phyloP scores from a whole-genome alignment of 352 stramenopile genomes.

The Pythium myriotylum region DNA sequence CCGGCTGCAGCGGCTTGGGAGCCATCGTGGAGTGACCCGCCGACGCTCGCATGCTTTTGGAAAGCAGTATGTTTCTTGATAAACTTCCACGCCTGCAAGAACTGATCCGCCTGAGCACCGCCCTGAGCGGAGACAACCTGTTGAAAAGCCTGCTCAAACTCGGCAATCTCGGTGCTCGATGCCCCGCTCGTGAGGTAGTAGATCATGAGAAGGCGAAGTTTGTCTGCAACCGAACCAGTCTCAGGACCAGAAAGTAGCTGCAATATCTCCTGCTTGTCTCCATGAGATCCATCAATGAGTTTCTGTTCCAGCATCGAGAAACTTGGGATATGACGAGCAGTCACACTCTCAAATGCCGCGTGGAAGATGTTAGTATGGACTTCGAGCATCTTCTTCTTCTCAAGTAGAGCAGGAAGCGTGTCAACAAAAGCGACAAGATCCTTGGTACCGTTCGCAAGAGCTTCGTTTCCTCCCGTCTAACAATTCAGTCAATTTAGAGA shows the following conservation, averaged over 20 bases:
- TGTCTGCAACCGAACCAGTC: conserved; percentile 74
- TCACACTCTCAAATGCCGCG: conserved; percentile 78
- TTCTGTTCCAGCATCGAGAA: conserved; percentile 89
- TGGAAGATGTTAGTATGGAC: conserved; percentile 90
- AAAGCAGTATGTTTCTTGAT: conserved; percentile 84
- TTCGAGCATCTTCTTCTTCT: conserved; percentile 91
- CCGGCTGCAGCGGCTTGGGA: conserved; percentile 9
- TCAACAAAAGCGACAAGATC: conserved; percentile 84
- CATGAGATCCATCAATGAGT: conserved; percentile 78
- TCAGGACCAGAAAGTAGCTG: conserved; percentile 64
- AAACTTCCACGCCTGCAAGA: conserved; percentile 70
- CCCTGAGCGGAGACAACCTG: conserved; percentile 40
- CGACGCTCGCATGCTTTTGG: conserved; percentile 76
- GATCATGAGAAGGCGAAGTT: conserved; percentile 88
- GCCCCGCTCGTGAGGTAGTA: conserved; percentile 84
- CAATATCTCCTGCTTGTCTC: conserved; percentile 70
- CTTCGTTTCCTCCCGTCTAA: conserved; percentile 59
- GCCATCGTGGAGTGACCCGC: conserved; percentile 43
- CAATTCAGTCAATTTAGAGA: background rate
- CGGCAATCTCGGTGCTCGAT: conserved; percentile 65
- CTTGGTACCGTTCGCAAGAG: conserved; percentile 78
- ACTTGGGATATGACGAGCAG: conserved; percentile 74
- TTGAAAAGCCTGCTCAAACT: conserved; percentile 76
- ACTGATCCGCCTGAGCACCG: conserved; percentile 40
- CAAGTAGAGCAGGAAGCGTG: conserved; percentile 75